phyloP scores from a whole-genome alignment of 2,329 filamentous ascomycete genomes.

The Pseudogymnoascus sp. region DNA sequence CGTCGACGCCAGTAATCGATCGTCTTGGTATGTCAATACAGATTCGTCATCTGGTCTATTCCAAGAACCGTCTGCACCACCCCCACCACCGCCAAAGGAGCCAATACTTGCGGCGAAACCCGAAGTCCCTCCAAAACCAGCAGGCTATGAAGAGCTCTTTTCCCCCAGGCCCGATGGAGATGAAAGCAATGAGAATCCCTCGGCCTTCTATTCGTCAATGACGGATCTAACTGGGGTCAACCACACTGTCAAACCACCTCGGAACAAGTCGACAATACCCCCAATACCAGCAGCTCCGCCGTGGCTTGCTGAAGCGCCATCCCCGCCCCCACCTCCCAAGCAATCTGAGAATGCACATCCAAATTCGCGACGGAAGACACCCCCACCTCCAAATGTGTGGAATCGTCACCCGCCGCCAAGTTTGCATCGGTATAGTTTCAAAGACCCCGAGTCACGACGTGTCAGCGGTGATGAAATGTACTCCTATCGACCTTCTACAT shows the following conservation, averaged over 20 bases:
- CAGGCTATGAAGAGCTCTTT: neutral
- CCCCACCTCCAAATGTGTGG: slow-evolving; percentile 18
- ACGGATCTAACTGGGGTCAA: neutral
- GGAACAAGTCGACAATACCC: neutral
- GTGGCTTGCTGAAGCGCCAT: neutral
- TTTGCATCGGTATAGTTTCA: slow-evolving; percentile 23
- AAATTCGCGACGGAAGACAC: neutral
- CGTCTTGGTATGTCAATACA: slow-evolving; percentile 25
- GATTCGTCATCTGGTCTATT: slow-evolving; percentile 22
- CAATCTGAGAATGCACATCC: neutral
- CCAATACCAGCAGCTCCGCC: neutral
- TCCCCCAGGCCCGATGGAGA: neutral
- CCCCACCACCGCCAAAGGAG: neutral
- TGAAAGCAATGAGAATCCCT: neutral
- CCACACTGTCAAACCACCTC: neutral
- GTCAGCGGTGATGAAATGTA: slow-evolving; percentile 25
- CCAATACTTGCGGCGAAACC: neutral
- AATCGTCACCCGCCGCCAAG: slow-evolving; percentile 22
- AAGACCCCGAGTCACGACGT: slow-evolving; percentile 23
- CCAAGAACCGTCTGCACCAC: slow-evolving; percentile 15
- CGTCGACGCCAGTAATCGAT: slow-evolving; percentile 42
- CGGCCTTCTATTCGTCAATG: neutral
- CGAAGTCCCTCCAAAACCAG: neutral
- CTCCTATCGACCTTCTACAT: slow-evolving; percentile 24
- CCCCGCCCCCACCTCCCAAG: neutral